Conservation (phyloP, 225 moss, liverwort and hornwort genomes). For the Sphagnum contortum region DNA sequence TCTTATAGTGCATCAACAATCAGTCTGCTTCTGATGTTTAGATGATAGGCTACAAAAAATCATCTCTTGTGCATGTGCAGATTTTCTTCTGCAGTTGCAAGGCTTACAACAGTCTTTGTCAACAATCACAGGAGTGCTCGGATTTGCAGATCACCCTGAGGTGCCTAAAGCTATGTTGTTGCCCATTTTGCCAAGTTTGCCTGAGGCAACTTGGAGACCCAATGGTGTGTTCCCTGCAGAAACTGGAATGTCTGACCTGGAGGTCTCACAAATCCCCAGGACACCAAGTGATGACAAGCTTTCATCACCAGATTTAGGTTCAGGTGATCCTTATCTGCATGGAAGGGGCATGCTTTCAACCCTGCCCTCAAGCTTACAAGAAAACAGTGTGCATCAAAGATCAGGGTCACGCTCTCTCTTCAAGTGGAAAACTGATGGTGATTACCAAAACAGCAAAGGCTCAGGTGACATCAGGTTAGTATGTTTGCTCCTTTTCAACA, state of each 20-base stretch:
- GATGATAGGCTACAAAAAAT: slow-evolving; percentile 3
- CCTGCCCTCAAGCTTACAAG: slow-evolving; percentile 39
- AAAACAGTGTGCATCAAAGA: slow-evolving; percentile 45
- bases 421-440: slow-evolving; percentile 84
- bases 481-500: not conserved
- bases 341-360: slow-evolving; percentile 38
- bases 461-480: slow-evolving; percentile 28
- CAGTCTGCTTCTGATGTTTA: too few species aligned
- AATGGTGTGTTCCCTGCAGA: slow-evolving; percentile 42
- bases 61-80: slow-evolving; percentile 54
- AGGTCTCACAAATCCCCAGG: slow-evolving; percentile 22
- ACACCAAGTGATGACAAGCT: slow-evolving; percentile 37
- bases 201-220: slow-evolving; percentile 44
- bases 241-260: not conserved
- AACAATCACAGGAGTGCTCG: slow-evolving; percentile 80
- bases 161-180: slow-evolving; percentile 17
- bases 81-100: slow-evolving; percentile 88
- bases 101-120: slow-evolving; percentile 82
- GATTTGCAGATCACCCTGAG: slow-evolving; percentile 64
- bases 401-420: slow-evolving; percentile 64
- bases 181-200: slow-evolving; percentile 26
- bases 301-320: slow-evolving; percentile 55
- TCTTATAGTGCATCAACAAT: too few species aligned
- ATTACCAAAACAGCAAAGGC: slow-evolving; percentile 31
- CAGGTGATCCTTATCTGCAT: slow-evolving; percentile 29